These are phyloP conservation scores for Sporormia fimetaria DNA, from an alignment of 495 filamentous ascomycete species.

Conservation along the genomic window DNA sequence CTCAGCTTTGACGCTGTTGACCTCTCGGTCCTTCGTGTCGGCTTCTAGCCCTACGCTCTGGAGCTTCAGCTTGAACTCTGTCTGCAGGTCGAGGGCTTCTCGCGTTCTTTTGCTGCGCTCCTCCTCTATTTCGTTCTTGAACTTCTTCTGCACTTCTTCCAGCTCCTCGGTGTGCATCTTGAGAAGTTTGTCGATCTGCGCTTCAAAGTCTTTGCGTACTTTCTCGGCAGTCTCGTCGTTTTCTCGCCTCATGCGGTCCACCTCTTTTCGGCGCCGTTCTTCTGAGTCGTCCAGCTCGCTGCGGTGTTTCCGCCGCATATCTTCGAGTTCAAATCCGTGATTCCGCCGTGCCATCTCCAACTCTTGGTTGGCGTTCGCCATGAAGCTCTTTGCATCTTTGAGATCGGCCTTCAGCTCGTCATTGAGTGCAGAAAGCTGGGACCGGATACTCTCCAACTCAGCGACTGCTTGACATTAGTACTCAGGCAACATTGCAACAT, in stretches of 20 bases:
- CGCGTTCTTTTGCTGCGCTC: constrained; percentile 46
- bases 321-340: constrained; percentile 49
- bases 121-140: constrained; percentile 32
- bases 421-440: constrained; percentile 47
- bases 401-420: constrained; percentile 46
- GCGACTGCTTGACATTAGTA: constrained; percentile 40
- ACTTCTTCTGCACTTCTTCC: constrained; percentile 22
- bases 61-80: constrained; percentile 48
- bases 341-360: constrained; percentile 43
- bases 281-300: constrained; percentile 29
- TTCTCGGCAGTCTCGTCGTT: constrained; percentile 35
- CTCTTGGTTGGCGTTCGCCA: constrained; percentile 33
- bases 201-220: constrained; percentile 22
- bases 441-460: constrained; percentile 52
- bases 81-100: constrained; percentile 56
- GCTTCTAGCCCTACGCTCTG: constrained; percentile 53
- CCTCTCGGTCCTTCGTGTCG: constrained; percentile 48
- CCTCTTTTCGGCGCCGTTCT: constrained; percentile 25
- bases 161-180: constrained; percentile 28
- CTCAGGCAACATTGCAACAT: constrained; percentile 3
- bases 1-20: constrained; percentile 43
- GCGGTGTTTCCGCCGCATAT: constrained; percentile 35
- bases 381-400: constrained; percentile 42
- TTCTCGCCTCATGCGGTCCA: constrained; percentile 22
- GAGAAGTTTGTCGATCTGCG: constrained; percentile 27